phyloP scores from a whole-genome alignment of 2,329 filamentous ascomycete genomes.

The Fusarium sp. region DNA sequence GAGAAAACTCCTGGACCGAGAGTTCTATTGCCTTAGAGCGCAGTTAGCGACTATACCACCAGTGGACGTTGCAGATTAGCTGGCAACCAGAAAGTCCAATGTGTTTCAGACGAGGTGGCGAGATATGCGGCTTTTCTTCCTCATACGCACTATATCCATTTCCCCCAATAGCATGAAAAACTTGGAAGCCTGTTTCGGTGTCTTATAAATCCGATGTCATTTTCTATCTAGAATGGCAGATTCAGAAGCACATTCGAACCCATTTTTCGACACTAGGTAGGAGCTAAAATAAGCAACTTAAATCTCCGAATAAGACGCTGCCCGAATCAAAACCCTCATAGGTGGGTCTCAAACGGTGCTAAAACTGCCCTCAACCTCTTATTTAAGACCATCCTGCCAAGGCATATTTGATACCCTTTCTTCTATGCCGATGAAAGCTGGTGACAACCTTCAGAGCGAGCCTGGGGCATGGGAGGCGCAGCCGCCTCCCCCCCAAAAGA shows the following conservation, averaged over 20 bases:
- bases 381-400: not conserved
- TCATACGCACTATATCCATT: not conserved
- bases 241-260: not conserved
- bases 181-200: not conserved
- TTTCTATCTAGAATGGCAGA: not conserved
- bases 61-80: not conserved
- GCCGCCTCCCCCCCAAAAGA: not conserved
- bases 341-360: not conserved
- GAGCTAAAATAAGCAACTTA: not conserved
- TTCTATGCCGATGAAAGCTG: not conserved
- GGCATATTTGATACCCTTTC: not conserved
- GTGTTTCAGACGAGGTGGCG: not conserved
- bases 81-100: not conserved
- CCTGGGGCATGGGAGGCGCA: not conserved
- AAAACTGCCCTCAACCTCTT: not conserved
- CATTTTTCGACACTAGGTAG: not conserved
- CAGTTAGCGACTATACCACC: not conserved
- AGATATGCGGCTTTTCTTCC: not conserved
- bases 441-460: not conserved
- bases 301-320: not conserved
- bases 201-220: not conserved
- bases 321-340: not conserved
- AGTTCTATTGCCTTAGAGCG: not conserved
- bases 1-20: not conserved
- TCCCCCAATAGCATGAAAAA: not conserved